Evolutionary conservation across 345 rosid genomes (phyloP).

Genomic region (Fremontodendron californicum): DNA sequence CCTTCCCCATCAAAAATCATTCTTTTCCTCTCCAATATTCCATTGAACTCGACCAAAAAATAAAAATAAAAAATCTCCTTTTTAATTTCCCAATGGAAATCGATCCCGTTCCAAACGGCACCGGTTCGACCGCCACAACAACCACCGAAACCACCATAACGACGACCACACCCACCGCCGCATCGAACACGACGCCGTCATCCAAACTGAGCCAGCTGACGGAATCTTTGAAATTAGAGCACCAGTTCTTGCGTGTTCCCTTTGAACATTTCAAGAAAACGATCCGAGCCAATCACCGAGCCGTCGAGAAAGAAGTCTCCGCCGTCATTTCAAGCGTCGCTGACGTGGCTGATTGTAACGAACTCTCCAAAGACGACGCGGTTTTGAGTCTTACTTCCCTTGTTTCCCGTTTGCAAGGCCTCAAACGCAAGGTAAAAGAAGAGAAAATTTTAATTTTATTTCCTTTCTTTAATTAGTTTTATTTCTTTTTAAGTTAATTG

Average conservation of each 20-base stretch:
- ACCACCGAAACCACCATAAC: constrained; percentile 27
- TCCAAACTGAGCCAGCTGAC: constrained; percentile 57
- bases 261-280: constrained; percentile 95
- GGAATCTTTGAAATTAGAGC: constrained; percentile 85
- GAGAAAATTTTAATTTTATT: background rate
- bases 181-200: constrained; percentile 33
- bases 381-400: constrained; percentile 69
- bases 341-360: constrained; percentile 50
- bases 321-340: constrained; percentile 59
- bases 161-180: constrained; percentile 17
- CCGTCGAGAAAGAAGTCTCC: constrained; percentile 74
- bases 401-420: constrained; percentile 91
- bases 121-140: constrained; percentile 22
- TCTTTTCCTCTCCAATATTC: background rate
- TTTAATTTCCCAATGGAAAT: constrained; percentile 35
- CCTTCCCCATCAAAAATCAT: background rate
- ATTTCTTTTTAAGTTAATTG: background rate
- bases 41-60: background rate
- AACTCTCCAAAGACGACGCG: constrained; percentile 60
- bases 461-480: background rate
- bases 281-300: constrained; percentile 82
- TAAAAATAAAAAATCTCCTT: too few relatives aligned
- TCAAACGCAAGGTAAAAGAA: constrained; percentile 72
- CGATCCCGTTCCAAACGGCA: constrained; percentile 46
- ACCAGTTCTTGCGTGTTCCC: constrained; percentile 89